Conservation (phyloP, 1,284 basidiomycete species). For the Austroboletus niveus region DNA sequence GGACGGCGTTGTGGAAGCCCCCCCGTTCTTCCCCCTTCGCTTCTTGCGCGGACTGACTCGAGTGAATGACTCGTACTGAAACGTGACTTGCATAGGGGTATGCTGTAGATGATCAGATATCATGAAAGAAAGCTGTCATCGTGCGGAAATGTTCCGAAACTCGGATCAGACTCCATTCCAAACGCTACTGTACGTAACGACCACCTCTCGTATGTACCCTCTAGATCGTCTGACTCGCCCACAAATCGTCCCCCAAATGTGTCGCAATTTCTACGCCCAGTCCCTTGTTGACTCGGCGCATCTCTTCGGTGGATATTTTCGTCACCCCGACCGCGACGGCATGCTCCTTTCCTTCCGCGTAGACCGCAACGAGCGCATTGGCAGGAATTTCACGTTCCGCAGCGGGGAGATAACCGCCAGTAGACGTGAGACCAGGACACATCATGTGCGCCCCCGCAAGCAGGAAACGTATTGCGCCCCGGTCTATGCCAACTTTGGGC, state of each 20-base stretch:
- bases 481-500: conserved; percentile 88
- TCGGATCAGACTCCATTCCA: not conserved
- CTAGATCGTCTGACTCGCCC: conserved; percentile 74
- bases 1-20: conserved; percentile 22
- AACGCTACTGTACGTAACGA: not conserved
- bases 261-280: conserved; percentile 87
- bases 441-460: conserved; percentile 94
- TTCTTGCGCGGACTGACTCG: conserved; percentile 44
- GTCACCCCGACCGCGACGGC: conserved; percentile 87
- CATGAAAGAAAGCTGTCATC: not conserved
- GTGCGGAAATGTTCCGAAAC: conserved; percentile 22
- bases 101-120: not conserved
- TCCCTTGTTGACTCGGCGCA: conserved; percentile 86
- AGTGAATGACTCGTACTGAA: conserved; percentile 38
- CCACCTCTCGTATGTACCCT: not conserved
- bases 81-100: conserved; percentile 13
- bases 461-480: conserved; percentile 97
- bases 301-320: conserved; percentile 85
- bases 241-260: conserved; percentile 89
- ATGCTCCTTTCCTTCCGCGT: conserved; percentile 96
- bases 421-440: conserved; percentile 94
- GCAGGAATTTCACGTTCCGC: conserved; percentile 65
- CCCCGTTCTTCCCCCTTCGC: conserved; percentile 25
- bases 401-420: conserved; percentile 86
- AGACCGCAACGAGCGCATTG: conserved; percentile 79